Percentiles rank a stretch among this genome's conserved stretches.
Conservation (phyloP, 306 rosid genomes). For the Inga laurina region DNA sequence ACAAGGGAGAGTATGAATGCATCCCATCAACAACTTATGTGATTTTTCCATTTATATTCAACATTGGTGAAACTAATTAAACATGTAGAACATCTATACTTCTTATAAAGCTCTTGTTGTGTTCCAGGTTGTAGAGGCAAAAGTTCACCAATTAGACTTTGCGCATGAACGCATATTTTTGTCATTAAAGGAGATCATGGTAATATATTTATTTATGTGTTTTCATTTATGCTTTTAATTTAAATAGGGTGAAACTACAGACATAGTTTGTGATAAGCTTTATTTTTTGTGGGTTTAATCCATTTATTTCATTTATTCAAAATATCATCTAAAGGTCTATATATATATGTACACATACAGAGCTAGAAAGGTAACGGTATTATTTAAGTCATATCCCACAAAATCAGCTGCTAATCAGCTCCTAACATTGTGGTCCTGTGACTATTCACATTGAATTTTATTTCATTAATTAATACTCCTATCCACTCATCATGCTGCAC, state of each 20-base stretch:
- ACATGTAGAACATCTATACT: background rate
- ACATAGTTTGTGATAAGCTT: conserved; percentile 11
- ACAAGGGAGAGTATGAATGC: conserved; percentile 10
- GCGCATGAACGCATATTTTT: conserved; percentile 74
- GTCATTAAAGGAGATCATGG: conserved; percentile 82
- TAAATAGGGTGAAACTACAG: background rate
- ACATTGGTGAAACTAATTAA: background rate
- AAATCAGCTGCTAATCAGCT: background rate
- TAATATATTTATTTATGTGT: conserved; percentile 32
- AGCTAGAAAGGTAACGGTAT: background rate
- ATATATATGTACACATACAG: background rate
- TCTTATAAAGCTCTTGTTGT: conserved; percentile 25
- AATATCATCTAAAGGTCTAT: background rate
- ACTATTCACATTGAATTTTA: background rate
- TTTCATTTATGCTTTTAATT: conserved; percentile 18
- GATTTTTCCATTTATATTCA: conserved; percentile 13
- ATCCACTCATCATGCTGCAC: background rate
- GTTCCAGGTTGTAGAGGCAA: conserved; percentile 82
- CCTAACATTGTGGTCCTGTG: background rate
- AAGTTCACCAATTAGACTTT: conserved; percentile 83
- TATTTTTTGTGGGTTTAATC: background rate
- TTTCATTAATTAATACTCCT: background rate
- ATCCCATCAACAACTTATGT: conserved; percentile 13
- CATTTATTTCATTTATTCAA: background rate
- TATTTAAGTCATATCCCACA: background rate